Base-by-base conservation (phyloP, 306 rosid species). In the Cicer cuneatum region DNA sequence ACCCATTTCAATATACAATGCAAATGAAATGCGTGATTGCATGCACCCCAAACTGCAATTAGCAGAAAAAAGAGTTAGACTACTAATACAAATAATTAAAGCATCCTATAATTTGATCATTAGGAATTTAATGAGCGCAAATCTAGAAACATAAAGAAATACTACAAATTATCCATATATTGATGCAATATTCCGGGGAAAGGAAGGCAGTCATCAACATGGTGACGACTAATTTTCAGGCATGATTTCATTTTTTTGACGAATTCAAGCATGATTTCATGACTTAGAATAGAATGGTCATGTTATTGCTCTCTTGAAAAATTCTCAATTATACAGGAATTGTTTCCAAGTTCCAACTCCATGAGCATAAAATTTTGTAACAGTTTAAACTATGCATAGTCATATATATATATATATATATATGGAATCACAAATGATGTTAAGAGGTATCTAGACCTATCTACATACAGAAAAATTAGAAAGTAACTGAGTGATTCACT, bases 1-100 rank as follows among this genome's bases (percentile, higher is more conserved):
- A 93, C 94, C 96, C 96, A 93, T 84, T 91, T 91, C 66, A 93
- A 72, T 78, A 91, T 91, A 82, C 97, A 91, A 71, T 91, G 98
- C 83, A 93, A 92, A 84, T 93, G 97, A 82, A 93, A 89, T 7
- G 97, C 93, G 49, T 91, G 97, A 83, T 90, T 93, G 90, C 97
- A 93, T 48, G 79, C 92, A 73, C 97, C 98, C 98, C 97, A 93
- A 82, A 90, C 97, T 93, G 97, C 89, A 80, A 74, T 42, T 75
- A 42, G 16, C 35, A 7, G 16, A 65, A 13, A 47, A 64, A 35
- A 2, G 12, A 10, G 63, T 83, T 65, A 70, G 4, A 54, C 7
- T 48, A 7, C 58, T 15, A 15, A 40, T 56, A 45, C 16, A 48
- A 57, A 47, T 43, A 57, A 39, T 58, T 21, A 13, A 24, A 47